phyloP scores from a whole-genome alignment of 2,329 filamentous ascomycete genomes.

The Fusarium sp. region DNA sequence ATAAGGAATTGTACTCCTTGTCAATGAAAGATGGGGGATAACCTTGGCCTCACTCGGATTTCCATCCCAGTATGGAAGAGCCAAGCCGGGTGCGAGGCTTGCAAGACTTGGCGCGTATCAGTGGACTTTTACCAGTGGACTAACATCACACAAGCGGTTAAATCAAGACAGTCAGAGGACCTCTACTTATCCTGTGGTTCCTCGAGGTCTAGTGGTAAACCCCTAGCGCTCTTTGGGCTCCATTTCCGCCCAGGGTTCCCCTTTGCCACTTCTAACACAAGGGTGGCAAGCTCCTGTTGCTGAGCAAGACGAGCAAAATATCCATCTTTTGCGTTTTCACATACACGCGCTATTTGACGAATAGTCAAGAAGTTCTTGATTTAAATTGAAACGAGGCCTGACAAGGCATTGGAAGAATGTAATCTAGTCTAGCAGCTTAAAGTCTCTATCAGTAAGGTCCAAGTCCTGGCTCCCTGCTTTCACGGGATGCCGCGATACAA shows the following conservation, averaged over 20 bases:
- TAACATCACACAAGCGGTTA: not conserved
- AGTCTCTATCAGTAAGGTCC: not conserved
- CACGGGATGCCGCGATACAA: not conserved
- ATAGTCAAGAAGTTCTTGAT: not conserved
- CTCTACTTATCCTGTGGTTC: not conserved
- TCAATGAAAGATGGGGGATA: no score
- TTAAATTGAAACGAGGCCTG: not conserved
- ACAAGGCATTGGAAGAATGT: not conserved
- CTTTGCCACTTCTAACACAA: not conserved
- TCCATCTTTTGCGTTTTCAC: no score
- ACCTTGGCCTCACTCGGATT: no score
- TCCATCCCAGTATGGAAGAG: no score
- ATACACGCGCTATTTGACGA: accelerated
- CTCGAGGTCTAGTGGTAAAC: accelerated
- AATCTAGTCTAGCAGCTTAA: not conserved
- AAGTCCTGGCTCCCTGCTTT: not conserved
- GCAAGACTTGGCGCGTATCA: not conserved
- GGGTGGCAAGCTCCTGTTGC: not conserved
- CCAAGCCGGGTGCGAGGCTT: not conserved
- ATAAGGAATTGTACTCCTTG: no score
- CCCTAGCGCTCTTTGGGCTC: not conserved
- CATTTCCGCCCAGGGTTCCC: not conserved
- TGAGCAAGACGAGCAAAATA: not conserved
- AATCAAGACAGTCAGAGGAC: not conserved
- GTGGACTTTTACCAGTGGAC: no score